These are phyloP conservation scores for Alopecurus myosuroides DNA, from an alignment of 176 grass and related monocot genomes.

Conservation along the genomic window DNA sequence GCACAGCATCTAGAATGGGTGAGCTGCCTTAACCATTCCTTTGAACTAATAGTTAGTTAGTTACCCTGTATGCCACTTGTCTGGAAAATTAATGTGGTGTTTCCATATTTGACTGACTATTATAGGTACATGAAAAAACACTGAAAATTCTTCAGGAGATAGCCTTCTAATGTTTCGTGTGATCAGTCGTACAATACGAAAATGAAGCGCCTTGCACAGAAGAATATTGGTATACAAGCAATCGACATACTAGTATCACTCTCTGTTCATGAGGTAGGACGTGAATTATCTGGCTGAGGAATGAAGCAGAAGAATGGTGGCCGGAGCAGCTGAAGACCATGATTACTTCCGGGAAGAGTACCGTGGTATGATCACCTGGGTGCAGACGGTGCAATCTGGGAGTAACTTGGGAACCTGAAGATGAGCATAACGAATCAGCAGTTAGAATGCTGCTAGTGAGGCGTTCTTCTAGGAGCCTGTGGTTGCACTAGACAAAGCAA, in stretches of 20 bases:
- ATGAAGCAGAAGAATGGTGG: background rate
- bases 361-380: background rate
- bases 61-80: background rate
- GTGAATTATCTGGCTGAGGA: background rate
- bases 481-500: background rate
- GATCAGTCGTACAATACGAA: background rate
- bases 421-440: background rate
- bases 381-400: background rate
- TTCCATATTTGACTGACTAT: background rate
- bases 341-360: background rate
- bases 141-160: conserved; percentile 89
- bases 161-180: conserved; percentile 43
- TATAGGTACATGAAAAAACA: conserved; percentile 78
- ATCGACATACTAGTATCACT: background rate
- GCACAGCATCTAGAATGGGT: conserved; percentile 99
- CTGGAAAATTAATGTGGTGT: background rate
- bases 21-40: conserved; percentile 1
- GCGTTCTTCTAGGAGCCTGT: background rate
- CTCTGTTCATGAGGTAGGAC: background rate
- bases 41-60: background rate
- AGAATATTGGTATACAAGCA: background rate
- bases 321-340: background rate
- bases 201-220: background rate
- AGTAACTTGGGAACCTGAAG: background rate
- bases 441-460: background rate